Evolutionary conservation across 192 early-diverging fungal species (phyloP), one percentile per base, ranked within the genome.

Genomic region (Coemansia pectinata): DNA sequence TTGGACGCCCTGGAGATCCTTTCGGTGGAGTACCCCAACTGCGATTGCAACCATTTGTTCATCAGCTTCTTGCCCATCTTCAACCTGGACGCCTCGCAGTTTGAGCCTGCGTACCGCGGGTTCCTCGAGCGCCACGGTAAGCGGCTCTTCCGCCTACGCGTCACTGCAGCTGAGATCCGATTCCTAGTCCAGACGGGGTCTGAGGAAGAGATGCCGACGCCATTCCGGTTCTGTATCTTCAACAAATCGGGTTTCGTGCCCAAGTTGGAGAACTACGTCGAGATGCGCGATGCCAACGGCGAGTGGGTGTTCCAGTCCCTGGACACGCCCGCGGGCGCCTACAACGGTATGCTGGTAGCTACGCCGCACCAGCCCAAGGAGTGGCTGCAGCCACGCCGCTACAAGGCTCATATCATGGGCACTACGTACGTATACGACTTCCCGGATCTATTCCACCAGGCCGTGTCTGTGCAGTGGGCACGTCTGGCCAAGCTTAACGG

Each of bases 351-450:
- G 76, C 89, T 91, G 27, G 92, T 95, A 27, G 79, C 85, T 31
- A 90, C 91, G 57, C 91, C 91, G 75, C 95, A 98, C 71, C 88
- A 94, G 62, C 93, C 93, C 65, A 98, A 97, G 87, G 95, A 96
- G 79, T 89, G 91, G 86, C 90, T 99, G 70, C 96, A 98, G 85
- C 95, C 96, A 58, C 92, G 93, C 52, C 92, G 97, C 71, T 96
- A 96, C 88, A 95, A 96, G 88, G 96, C 97, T 39, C 97, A 99
- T 70, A 85, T 98, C 62, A 91, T 97, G 90, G 96, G 95, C 63
- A 99, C 97, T 4, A 98, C 96, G 12, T 99, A 97, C 67, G 94
- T 98, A 33, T 99, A 99, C 79, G 97, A 99, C 77, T 99, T 98
- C 88, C 94, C 96, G 15, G 96, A 96, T 59, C 88, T 99, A 68